Conservation (phyloP, 192 early-diverging fungal species). For the Coemansia sp. region DNA sequence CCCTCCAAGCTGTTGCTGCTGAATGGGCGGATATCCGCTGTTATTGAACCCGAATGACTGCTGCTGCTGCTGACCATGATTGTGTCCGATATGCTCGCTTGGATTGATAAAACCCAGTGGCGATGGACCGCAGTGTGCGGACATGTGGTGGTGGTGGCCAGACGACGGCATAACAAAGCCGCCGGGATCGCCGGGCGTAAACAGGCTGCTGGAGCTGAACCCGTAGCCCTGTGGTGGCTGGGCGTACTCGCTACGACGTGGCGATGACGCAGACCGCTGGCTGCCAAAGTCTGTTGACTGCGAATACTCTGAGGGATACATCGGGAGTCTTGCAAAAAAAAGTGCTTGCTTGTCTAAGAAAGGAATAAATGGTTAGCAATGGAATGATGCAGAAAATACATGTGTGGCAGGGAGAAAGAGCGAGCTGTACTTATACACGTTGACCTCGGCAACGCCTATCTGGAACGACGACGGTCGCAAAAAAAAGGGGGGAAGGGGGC, state of each 20-base stretch:
- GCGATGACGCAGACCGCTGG: neutral
- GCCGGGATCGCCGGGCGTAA: constrained; percentile 43
- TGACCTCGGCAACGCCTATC: too few relatives aligned
- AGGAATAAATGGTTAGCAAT: neutral
- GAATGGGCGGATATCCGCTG: constrained; percentile 5
- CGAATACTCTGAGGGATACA: neutral
- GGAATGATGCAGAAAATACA: too few relatives aligned
- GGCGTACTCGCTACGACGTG: neutral
- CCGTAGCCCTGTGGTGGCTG: neutral
- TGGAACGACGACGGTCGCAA: neutral
- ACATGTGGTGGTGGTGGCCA: neutral
- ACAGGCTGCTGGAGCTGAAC: constrained; percentile 13
- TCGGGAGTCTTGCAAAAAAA: too few relatives aligned
- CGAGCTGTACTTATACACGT: too few relatives aligned
- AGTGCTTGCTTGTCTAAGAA: neutral
- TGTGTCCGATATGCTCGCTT: constrained; percentile 3
- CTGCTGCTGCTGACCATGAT: neutral
- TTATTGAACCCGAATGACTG: too few relatives aligned
- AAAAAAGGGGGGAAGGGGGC: neutral
- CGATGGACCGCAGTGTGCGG: neutral
- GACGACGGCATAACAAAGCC: constrained; percentile 32
- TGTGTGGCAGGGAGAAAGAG: too few relatives aligned
- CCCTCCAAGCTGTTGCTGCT: constrained; percentile 7
- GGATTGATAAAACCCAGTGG: constrained; percentile 42
- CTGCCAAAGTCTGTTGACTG: constrained; percentile 4